Evolutionary conservation across 148 eudicot species (phyloP), one percentile per base, ranked within the genome.

Genomic region (Euryodendron excelsum): DNA sequence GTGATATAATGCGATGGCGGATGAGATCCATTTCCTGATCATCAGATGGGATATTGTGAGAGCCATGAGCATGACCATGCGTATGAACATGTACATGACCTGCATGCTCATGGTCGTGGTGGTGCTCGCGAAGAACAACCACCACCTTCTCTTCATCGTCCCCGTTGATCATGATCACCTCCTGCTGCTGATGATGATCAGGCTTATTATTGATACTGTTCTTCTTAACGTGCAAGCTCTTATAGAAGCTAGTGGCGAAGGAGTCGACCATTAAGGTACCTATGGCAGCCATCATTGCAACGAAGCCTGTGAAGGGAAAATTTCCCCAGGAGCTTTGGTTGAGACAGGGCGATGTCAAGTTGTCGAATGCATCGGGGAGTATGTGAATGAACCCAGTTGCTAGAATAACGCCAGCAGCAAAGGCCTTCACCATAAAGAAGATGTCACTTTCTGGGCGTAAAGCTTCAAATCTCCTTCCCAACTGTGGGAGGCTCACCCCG

Each of bases 381-480:
- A 94, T 87, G 76, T 94, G 98, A 50, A 94, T 82, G 71, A 92
- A 94, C 3, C 93, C 98, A 0, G 98, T 94, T 0, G 94, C 89
- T 0, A 94, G 76, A 34, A 94, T 94, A 0, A 91, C 96, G 0
- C 98, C 98, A 0, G 98, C 98, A 0, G 98, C 98, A 33, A 92
- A 94, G 8, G 98, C 95, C 77, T 94, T 94, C 28, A 94, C 83
- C 89, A 92, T 83, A 79, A 92, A 90, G 82, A 94, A 94, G 0
- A 88, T 4, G 71, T 92, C 89, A 34, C 77, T 81, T 30, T 88
- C 91, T 0, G 91, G 93, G 25, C 77, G 45, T 0, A 88, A 9
- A 39, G 76, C 81, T 23, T 78, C 39, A 9, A 88, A 47, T 69
- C 23, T 84, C 73, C 31, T 82, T 0, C 92, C 95, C 0, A 88